Base-by-base conservation (phyloP, 2,329 filamentous ascomycete species). In the Sordariomycetes sp. region DNA sequence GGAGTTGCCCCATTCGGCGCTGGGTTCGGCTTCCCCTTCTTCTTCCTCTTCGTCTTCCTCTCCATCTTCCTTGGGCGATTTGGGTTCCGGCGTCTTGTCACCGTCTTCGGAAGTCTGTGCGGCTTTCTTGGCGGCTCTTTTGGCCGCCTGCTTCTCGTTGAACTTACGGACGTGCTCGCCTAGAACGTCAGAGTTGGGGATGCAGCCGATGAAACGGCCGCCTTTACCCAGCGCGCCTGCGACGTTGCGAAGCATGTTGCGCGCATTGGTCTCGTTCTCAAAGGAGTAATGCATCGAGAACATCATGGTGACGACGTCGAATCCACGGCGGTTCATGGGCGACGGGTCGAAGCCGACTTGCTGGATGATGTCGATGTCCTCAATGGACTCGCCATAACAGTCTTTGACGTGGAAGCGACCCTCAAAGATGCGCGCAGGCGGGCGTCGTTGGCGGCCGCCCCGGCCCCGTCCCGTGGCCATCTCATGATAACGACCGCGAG, bases 281-380 rank as follows among this genome's bases (percentile, higher is more conserved):
- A 96, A 98, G 6, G 92, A 88, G 56, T 98, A 98, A 62, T 98
- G 92, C 79, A 98, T 92, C 50, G 87, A 93, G 58, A 98, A 98
- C 92, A 98, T 98, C 76, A 94, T 94, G 52, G 82, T 87, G 42
- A 98, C 90, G 27, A 96, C 84, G 54, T 98, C 92, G 48, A 96
- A 98, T 4, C 90, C 88, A 36, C 82, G 82, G 34, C 76, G 76
- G 40, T 79, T 57, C 77, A 83, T 62, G 66, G 84, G 48, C 64
- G 79, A 81, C 1, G 73, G 67, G 49, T 94, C 85, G 46, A 94
- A 94, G 16, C 92, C 92, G 20, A 98, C 86, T 37, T 94, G 75
- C 32, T 75, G 75, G 32, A 98, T 70, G 44, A 95, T 82, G 11
- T 81, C 76, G 29, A 96, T 70, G 39, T 93, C 80, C 36, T 79